A percentile compares a stretch with the other conserved stretches of the same genome.
Conservation (phyloP, 179 eudicot genomes). For the Monotropa hypopitys region DNA sequence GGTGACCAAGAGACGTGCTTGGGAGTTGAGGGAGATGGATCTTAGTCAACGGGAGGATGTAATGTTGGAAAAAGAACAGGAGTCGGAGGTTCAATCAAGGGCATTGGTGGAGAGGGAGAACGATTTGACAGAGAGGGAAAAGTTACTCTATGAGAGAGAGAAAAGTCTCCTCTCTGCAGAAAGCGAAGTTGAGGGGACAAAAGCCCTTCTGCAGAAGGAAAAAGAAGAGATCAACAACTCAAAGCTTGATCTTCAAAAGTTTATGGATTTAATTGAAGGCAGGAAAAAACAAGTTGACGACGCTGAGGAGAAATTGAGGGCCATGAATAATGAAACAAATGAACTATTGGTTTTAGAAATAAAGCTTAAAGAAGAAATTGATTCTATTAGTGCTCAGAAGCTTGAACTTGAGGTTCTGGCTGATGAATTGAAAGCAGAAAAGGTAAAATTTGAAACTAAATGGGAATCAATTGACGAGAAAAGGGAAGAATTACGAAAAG, state of each 20-base stretch:
- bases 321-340: slow-evolving; percentile 61
- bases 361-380: slow-evolving; percentile 79
- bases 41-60: slow-evolving; percentile 54
- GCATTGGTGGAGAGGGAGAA: slow-evolving; percentile 49
- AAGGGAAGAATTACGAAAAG: slow-evolving; percentile 57
- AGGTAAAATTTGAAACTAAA: slow-evolving; percentile 76
- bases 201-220: slow-evolving; percentile 39
- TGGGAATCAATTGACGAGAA: slow-evolving; percentile 90
- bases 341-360: slow-evolving; percentile 53
- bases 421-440: slow-evolving; percentile 59
- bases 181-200: slow-evolving; percentile 35
- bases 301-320: slow-evolving; percentile 50
- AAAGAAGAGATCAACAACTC: slow-evolving; percentile 34
- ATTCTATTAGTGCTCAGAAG: slow-evolving; percentile 60
- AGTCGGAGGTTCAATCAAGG: slow-evolving; percentile 46
- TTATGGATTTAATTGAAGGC: slow-evolving; percentile 39
- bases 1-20: slow-evolving; percentile 62
- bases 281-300: slow-evolving; percentile 37
- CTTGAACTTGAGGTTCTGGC: slow-evolving; percentile 64
- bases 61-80: slow-evolving; percentile 53
- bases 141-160: slow-evolving; percentile 47
- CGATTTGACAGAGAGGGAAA: slow-evolving; percentile 43
- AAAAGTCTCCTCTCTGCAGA: slow-evolving; percentile 30
- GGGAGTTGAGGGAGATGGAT: slow-evolving; percentile 85
- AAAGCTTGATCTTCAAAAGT: slow-evolving; percentile 38